Conservation (phyloP, 2,329 filamentous ascomycete species). For the Diaporthe vaccinii region DNA sequence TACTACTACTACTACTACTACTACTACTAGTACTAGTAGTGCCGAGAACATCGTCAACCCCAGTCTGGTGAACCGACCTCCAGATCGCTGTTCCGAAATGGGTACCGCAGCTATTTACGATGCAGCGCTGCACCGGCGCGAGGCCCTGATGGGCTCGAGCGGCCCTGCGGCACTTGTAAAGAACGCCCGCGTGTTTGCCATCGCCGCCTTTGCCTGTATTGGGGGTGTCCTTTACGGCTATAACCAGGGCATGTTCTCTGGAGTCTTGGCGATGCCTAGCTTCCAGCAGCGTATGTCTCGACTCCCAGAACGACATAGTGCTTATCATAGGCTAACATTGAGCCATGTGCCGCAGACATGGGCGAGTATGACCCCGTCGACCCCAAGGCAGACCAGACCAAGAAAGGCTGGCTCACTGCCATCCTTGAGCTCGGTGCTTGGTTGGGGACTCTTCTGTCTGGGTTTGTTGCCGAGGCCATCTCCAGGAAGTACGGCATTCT, state of each 20-base stretch:
- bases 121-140: constrained; percentile 65
- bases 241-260: constrained; percentile 84
- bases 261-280: constrained; percentile 71
- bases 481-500: constrained; percentile 79
- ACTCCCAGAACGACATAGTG: background rate
- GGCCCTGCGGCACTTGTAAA: constrained; percentile 68
- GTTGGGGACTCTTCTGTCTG: constrained; percentile 79
- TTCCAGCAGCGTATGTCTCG: constrained; percentile 62
- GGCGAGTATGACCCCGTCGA: constrained; percentile 64
- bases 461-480: constrained; percentile 77
- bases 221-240: constrained; percentile 77
- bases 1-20: too few species aligned
- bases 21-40: constrained; percentile 16
- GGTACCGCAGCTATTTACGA: constrained; percentile 58
- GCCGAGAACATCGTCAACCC: background rate
- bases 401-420: constrained; percentile 72
- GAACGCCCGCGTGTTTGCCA: constrained; percentile 72
- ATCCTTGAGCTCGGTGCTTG: constrained; percentile 84
- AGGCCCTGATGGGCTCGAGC: constrained; percentile 66
- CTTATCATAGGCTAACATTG: background rate
- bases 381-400: constrained; percentile 60
- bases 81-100: background rate
- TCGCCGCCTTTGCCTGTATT: constrained; percentile 73
- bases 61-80: background rate
- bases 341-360: constrained; percentile 58